A percentile compares a stretch with the other conserved stretches of the same genome.
phyloP scores from a whole-genome alignment of 495 filamentous ascomycete species.

The Cudoniella acicularis region DNA sequence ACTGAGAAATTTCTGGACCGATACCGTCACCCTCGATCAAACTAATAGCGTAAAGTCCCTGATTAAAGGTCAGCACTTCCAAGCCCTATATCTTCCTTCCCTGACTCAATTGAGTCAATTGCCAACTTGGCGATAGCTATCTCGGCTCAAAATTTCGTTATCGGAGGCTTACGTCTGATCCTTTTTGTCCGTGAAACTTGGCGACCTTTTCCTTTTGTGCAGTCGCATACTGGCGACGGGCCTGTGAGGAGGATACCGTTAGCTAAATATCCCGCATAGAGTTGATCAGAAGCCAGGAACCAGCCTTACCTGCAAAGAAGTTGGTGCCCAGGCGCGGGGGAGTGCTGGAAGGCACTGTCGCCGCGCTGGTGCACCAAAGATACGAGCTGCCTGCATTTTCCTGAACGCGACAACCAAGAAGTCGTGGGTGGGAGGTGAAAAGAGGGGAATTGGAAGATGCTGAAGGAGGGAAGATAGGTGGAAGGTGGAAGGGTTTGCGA shows the following conservation, averaged over 20 bases:
- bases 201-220: conserved; percentile 69
- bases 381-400: conserved; percentile 50
- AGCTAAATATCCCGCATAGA: too few relatives aligned
- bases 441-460: conserved; percentile 25
- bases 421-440: conserved; percentile 12
- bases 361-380: conserved; percentile 47
- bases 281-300: too few relatives aligned
- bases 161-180: conserved; percentile 65
- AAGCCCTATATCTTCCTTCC: neutral
- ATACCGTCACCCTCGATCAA: conserved; percentile 99
- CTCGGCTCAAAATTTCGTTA: conserved; percentile 3
- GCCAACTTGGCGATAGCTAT: conserved; percentile 1
- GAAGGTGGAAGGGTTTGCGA: conserved; percentile 25
- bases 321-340: conserved; percentile 33
- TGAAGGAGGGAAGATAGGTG: conserved; percentile 25
- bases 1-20: conserved; percentile 94
- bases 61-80: conserved; percentile 13
- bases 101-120: conserved; percentile 19
- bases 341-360: conserved; percentile 42
- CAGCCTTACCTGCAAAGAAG: conserved; percentile 20
- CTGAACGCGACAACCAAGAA: conserved; percentile 10
- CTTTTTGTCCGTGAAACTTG: conserved; percentile 88
- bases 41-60: conserved; percentile 94
- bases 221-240: conserved; percentile 27
- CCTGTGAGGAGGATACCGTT: too few relatives aligned